Evolutionary conservation across 1,139 yeast genomes (phyloP).

Genomic region (Cylindricascospora bacillispora): DNA sequence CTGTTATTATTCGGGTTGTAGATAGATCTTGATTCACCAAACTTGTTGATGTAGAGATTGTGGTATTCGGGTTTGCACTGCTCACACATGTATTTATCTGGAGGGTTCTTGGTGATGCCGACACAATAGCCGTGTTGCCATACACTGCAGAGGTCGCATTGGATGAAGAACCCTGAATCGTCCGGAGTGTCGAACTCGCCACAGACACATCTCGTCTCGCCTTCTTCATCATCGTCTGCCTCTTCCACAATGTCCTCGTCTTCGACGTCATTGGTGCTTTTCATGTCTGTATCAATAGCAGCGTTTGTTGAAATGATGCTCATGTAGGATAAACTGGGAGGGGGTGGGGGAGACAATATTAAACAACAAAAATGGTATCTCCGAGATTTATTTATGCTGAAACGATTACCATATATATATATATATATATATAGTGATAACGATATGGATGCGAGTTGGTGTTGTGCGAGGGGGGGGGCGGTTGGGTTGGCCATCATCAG

Average conservation of each 20-base stretch:
- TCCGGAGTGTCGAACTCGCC: slow-evolving; percentile 45
- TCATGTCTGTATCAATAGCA: too few relatives aligned
- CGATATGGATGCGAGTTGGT: too few relatives aligned
- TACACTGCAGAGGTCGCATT: slow-evolving; percentile 82
- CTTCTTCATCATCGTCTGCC: slow-evolving; percentile 43
- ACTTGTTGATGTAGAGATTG: slow-evolving; percentile 32
- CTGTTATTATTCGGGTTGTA: slow-evolving; percentile 31
- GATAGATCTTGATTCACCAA: slow-evolving; percentile 26
- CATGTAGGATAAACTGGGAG: too few relatives aligned
- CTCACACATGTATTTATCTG: slow-evolving; percentile 92
- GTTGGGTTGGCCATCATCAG: too few relatives aligned
- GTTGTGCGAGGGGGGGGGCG: too few relatives aligned
- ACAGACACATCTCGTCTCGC: slow-evolving; percentile 83
- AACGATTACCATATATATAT: too few relatives aligned
- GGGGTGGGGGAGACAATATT: too few relatives aligned
- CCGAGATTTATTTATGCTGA: too few relatives aligned
- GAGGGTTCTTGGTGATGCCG: slow-evolving; percentile 49
- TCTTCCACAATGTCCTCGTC: slow-evolving; percentile 13
- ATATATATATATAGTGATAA: too few relatives aligned
- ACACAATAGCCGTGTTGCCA: slow-evolving; percentile 99
- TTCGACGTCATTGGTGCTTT: too few relatives aligned
- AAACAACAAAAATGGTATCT: too few relatives aligned
- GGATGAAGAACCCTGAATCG: slow-evolving; percentile 53
- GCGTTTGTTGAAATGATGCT: too few relatives aligned
- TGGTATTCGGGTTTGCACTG: slow-evolving; percentile 77